These are phyloP conservation scores for Saccharomyces hybrid DNA, from an alignment of 1,139 yeast genomes.

Conservation along the genomic window DNA sequence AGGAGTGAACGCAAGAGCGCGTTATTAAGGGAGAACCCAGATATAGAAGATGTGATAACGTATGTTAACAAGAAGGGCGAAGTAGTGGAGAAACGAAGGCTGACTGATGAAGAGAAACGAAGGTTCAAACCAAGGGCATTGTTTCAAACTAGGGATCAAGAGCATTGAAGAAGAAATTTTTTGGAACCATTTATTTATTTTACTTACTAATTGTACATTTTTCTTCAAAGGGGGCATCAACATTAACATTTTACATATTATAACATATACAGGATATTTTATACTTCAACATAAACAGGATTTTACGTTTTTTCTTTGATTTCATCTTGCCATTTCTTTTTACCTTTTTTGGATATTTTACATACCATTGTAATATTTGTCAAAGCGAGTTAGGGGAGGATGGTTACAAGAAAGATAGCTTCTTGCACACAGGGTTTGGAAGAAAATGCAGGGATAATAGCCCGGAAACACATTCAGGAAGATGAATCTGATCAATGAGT, in stretches of 20 bases:
- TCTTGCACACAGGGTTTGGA: not conserved
- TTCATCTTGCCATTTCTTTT: not conserved
- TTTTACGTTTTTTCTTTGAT: not conserved
- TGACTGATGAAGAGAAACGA: constrained; percentile 15
- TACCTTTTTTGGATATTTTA: not conserved
- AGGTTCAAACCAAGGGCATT: constrained; percentile 18
- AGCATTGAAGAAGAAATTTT: not conserved
- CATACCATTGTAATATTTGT: not conserved
- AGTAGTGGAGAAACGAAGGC: constrained; percentile 10
- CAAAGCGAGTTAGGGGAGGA: constrained; percentile 1
- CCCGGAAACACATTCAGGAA: not conserved
- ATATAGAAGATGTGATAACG: constrained; percentile 16
- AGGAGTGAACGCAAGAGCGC: constrained; percentile 9
- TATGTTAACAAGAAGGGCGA: constrained; percentile 22
- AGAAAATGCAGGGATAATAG: not conserved
- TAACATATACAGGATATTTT: not conserved
- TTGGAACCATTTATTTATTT: not conserved
- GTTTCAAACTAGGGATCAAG: constrained; percentile 7
- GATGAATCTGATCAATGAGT: not conserved
- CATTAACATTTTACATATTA: not conserved
- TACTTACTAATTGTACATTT: not conserved
- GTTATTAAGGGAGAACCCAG: constrained; percentile 18
- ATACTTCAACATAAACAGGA: not conserved
- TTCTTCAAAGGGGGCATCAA: not conserved
- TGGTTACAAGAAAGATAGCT: not conserved